Conservation (phyloP, 768 basidiomycete species). For the Xerocomellus chrysenteron region DNA sequence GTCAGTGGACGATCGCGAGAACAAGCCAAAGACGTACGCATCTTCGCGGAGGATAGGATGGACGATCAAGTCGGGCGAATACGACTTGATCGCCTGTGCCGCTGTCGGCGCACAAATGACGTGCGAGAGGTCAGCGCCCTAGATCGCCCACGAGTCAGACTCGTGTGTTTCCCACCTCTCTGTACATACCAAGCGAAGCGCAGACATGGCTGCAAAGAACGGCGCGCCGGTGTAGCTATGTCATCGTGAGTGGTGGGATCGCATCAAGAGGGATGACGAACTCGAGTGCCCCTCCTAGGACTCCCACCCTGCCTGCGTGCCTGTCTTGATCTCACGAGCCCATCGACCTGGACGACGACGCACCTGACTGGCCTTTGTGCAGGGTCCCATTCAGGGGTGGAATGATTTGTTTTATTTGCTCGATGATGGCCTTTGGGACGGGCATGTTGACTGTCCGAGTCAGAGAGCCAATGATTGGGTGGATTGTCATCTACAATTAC, state of each 20-base stretch:
- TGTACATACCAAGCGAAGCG: conserved; percentile 68
- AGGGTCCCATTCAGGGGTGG: conserved; percentile 86
- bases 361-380: conserved; percentile 94
- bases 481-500: neutral
- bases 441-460: conserved; percentile 47
- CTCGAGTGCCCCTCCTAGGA: conserved; percentile 94
- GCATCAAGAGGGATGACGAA: conserved; percentile 38
- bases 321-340: neutral
- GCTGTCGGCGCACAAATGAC: conserved; percentile 96
- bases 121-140: conserved; percentile 95
- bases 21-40: conserved; percentile 41
- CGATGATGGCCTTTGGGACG: conserved; percentile 56
- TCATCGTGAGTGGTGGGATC: neutral
- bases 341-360: conserved; percentile 16
- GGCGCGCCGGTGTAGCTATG: conserved; percentile 94
- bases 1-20: neutral
- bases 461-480: no score
- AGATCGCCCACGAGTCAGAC: neutral
- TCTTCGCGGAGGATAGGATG: conserved; percentile 84
- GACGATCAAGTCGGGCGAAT: conserved; percentile 95
- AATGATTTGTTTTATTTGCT: conserved; percentile 78
- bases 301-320: conserved; percentile 76
- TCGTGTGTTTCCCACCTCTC: neutral
- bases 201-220: conserved; percentile 91
- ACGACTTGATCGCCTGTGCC: conserved; percentile 91